Percentiles rank a stretch among this genome's conserved stretches.
Conservation (phyloP, 768 basidiomycete species). For the Glaciozyma antarctica region DNA sequence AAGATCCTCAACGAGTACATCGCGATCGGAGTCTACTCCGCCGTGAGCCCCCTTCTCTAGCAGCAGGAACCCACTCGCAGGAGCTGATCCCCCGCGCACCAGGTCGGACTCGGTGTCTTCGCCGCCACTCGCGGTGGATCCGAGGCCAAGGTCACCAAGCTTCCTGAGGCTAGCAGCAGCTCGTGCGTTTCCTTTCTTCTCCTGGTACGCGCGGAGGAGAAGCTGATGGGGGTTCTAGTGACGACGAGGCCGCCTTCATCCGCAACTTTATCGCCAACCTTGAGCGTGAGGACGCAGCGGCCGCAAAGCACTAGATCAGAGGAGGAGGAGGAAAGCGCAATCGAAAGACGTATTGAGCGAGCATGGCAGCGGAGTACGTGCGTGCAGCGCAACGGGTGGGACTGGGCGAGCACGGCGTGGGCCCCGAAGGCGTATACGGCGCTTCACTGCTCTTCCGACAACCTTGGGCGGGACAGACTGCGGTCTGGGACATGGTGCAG, state of each 20-base stretch:
- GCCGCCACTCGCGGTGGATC: neutral
- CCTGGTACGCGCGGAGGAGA: neutral
- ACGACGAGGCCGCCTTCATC: constrained; percentile 8
- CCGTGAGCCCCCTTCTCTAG: neutral
- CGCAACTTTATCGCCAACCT: constrained; percentile 7
- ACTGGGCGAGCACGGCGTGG: no score
- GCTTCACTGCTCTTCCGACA: no score
- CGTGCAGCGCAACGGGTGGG: no score
- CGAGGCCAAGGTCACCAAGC: neutral
- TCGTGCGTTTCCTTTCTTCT: neutral
- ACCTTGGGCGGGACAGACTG: no score
- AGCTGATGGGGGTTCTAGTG: neutral
- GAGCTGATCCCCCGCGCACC: no score
- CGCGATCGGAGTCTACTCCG: neutral
- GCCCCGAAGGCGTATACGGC: no score
- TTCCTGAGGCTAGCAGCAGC: neutral
- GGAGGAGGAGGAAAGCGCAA: neutral
- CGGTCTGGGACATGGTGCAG: no score
- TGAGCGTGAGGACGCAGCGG: constrained; percentile 2
- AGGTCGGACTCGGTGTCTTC: constrained; percentile 1
- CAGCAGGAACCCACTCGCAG: no score
- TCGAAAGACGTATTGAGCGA: neutral
- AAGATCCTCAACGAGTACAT: constrained; percentile 6
- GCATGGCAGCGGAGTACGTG: no score
- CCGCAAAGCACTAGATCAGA: neutral